Evolutionary conservation across 164 flowering plant species (phyloP).

Genomic region (Tinospora cordifolia): DNA sequence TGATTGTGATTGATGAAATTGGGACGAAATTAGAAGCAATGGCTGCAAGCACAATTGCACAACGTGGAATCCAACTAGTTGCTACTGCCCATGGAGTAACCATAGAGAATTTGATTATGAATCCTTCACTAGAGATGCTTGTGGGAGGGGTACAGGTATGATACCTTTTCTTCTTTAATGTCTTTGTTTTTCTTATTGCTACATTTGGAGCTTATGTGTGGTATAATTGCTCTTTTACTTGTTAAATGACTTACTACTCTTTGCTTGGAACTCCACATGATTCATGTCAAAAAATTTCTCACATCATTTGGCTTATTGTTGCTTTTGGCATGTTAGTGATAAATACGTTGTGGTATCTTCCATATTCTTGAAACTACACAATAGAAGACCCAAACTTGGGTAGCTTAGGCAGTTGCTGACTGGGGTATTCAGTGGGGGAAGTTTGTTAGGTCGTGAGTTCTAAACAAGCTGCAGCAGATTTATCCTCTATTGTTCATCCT

Average conservation of each 20-base stretch:
- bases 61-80: slow-evolving; percentile 94
- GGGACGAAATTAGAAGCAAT: slow-evolving; percentile 95
- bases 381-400: neutral
- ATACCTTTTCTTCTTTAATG: neutral
- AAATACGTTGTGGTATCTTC: neutral
- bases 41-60: slow-evolving; percentile 97
- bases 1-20: slow-evolving; percentile 93
- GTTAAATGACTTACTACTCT: neutral
- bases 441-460: too few relatives aligned
- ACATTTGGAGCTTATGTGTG: too few relatives aligned
- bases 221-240: neutral
- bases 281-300: too few relatives aligned
- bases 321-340: neutral
- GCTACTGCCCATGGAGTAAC: slow-evolving; percentile 98
- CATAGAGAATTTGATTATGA: slow-evolving; percentile 76
- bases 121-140: slow-evolving; percentile 91
- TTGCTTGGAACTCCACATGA: too few relatives aligned
- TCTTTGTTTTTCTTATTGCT: neutral
- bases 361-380: neutral
- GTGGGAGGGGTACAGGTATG: slow-evolving; percentile 90
- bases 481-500: too few relatives aligned
- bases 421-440: too few relatives aligned
- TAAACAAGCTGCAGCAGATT: too few relatives aligned
- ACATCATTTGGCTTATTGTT: too few relatives aligned
- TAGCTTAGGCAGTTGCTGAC: too few relatives aligned